phyloP scores from a whole-genome alignment of 805 yeast species.

The Cyberlindnera euphorbiiphila region DNA sequence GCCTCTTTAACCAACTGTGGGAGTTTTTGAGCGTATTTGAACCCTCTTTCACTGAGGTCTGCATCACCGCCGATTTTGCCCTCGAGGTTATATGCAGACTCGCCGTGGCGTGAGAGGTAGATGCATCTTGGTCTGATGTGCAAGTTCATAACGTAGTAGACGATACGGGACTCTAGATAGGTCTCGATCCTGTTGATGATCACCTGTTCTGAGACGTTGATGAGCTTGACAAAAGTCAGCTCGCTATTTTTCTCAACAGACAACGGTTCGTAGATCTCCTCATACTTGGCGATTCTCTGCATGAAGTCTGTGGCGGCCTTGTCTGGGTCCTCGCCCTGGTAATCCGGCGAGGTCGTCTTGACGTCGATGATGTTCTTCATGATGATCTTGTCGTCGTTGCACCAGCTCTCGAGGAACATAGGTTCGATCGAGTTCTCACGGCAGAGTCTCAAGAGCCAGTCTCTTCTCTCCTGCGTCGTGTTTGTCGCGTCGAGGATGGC shows the following conservation, averaged over 20 bases:
- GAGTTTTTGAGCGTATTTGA: constrained; percentile 74
- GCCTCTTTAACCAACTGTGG: constrained; percentile 66
- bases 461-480: constrained; percentile 70
- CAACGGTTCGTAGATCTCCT: constrained; percentile 73
- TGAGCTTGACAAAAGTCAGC: constrained; percentile 79
- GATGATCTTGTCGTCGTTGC: constrained; percentile 77
- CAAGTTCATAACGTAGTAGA: constrained; percentile 91
- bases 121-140: constrained; percentile 90
- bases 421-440: constrained; percentile 74
- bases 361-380: constrained; percentile 81
- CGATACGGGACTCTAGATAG: constrained; percentile 87
- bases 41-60: constrained; percentile 76
- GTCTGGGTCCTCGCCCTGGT: constrained; percentile 50
- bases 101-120: constrained; percentile 96
- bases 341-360: constrained; percentile 52
- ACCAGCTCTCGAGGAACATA: constrained; percentile 87
- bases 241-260: constrained; percentile 53
- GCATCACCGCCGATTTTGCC: constrained; percentile 98
- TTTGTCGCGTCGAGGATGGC: constrained; percentile 95
- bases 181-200: constrained; percentile 83
- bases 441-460: constrained; percentile 56
- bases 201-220: constrained; percentile 85
- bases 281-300: constrained; percentile 70
- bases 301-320: constrained; percentile 69
- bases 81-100: constrained; percentile 83